phyloP scores from a whole-genome alignment of 768 basidiomycete genomes.

The Arthromyces matolae region DNA sequence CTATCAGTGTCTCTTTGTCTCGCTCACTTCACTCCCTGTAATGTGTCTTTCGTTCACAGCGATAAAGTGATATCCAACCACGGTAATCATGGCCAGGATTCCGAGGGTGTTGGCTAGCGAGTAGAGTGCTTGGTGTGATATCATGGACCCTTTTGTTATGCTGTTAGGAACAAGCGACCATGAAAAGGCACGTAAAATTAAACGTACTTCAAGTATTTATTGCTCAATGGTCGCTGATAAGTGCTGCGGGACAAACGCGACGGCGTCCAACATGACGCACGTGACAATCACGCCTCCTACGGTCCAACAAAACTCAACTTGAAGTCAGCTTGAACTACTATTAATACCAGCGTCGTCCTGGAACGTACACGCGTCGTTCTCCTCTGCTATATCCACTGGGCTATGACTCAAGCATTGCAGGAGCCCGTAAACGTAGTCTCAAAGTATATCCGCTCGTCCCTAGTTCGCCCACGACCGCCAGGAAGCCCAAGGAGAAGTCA shows the following conservation, averaged over 20 bases:
- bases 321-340: too few relatives aligned
- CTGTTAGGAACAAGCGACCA: background rate
- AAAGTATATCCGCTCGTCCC: conserved; percentile 11
- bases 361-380: too few relatives aligned
- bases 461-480: background rate
- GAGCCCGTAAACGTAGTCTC: conserved; percentile 12
- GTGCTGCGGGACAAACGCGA: too few relatives aligned
- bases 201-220: too few relatives aligned
- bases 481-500: conserved; percentile 8
- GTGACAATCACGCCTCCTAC: too few relatives aligned
- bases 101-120: conserved; percentile 81
- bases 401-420: conserved; percentile 8
- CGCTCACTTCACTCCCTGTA: conserved; percentile 21
- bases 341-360: too few relatives aligned
- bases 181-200: background rate
- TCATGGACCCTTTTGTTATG: conserved; percentile 44
- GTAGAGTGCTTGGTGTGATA: conserved; percentile 77
- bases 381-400: too few relatives aligned
- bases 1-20: conserved; percentile 19
- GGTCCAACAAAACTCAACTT: too few relatives aligned
- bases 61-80: conserved; percentile 87
- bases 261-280: too few relatives aligned
- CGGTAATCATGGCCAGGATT: conserved; percentile 79
- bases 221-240: too few relatives aligned
- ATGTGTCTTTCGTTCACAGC: conserved; percentile 68